These are phyloP conservation scores for Sclerotinia nivalis DNA, from an alignment of 2,329 filamentous ascomycete genomes.

Conservation along the genomic window DNA sequence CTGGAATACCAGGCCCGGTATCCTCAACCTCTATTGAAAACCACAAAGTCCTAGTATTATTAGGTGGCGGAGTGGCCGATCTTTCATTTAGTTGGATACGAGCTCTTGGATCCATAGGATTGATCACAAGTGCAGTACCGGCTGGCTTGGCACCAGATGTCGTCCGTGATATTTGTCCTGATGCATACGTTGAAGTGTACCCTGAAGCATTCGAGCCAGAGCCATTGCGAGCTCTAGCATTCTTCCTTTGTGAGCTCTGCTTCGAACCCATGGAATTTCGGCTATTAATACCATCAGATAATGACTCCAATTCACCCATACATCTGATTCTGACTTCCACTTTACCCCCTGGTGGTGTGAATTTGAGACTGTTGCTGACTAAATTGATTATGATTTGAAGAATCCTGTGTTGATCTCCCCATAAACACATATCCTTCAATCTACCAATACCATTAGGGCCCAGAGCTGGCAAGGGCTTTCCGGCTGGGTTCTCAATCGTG, in stretches of 20 bases:
- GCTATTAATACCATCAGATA: constrained; percentile 30
- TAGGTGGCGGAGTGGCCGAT: constrained; percentile 60
- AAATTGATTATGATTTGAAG: constrained; percentile 92
- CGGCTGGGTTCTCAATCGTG: constrained; percentile 25
- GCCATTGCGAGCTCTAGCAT: constrained; percentile 30
- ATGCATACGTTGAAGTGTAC: constrained; percentile 7
- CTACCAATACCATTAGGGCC: constrained; percentile 67
- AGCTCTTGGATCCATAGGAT: constrained; percentile 53
- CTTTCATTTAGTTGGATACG: constrained; percentile 50
- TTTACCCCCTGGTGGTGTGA: constrained; percentile 74
- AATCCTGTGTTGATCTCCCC: constrained; percentile 91
- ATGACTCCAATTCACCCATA: constrained; percentile 53
- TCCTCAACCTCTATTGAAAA: constrained; percentile 92
- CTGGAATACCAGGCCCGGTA: constrained; percentile 81
- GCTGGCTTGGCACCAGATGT: constrained; percentile 38
- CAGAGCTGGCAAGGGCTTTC: constrained; percentile 53
- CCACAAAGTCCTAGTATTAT: constrained; percentile 62
- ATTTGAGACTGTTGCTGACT: constrained; percentile 89
- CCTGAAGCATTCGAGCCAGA: constrained; percentile 47
- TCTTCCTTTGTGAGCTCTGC: constrained; percentile 34
- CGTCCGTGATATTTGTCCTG: constrained; percentile 47
- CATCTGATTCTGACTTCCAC: constrained; percentile 78
- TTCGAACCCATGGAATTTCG: constrained; percentile 36
- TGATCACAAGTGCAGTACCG: constrained; percentile 61
- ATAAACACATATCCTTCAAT: constrained; percentile 79